Percentiles rank a stretch among this genome's conserved stretches.
These are phyloP conservation scores for Phytophthora quininea DNA, from an alignment of 352 stramenopile species.

Conservation along the genomic window DNA sequence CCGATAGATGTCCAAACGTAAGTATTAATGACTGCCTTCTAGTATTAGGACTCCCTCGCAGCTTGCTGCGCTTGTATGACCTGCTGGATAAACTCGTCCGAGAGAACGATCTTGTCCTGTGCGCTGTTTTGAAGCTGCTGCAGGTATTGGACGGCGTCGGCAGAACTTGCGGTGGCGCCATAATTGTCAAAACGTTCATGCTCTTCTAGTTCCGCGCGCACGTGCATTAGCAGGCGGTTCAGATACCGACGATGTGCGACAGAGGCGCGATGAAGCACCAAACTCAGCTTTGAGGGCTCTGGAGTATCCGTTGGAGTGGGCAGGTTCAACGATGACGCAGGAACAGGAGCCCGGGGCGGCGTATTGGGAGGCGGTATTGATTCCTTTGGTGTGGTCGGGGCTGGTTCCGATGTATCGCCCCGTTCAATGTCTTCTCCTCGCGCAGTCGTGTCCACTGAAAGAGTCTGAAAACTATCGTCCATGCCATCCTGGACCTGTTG, in stretches of 20 bases:
- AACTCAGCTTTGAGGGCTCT: constrained; percentile 65
- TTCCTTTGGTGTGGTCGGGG: constrained; percentile 21
- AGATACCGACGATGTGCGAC: constrained; percentile 78
- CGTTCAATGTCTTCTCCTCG: constrained; percentile 30
- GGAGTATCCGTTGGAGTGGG: constrained; percentile 31
- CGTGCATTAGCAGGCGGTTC: constrained; percentile 66
- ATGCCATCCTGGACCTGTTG: constrained; percentile 33
- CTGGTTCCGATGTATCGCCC: constrained; percentile 29
- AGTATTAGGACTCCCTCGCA: constrained; percentile 72
- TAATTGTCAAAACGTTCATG: constrained; percentile 82
- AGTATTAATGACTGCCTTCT: constrained; percentile 4
- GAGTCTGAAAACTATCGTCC: constrained; percentile 21
- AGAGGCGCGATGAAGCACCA: constrained; percentile 65
- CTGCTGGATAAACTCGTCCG: constrained; percentile 86
- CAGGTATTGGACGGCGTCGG: constrained; percentile 84
- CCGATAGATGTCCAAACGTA: no score
- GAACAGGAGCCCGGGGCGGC: constrained; percentile 27
- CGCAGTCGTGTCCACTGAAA: constrained; percentile 24
- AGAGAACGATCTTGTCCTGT: constrained; percentile 88
- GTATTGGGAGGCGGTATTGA: constrained; percentile 27
- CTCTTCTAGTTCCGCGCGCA: constrained; percentile 73
- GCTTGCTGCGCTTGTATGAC: constrained; percentile 83
- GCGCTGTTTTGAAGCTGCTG: constrained; percentile 87
- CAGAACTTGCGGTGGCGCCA: constrained; percentile 75
- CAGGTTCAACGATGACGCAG: constrained; percentile 17